Percentiles rank a stretch among this genome's conserved stretches.
Evolutionary conservation across 2,329 filamentous ascomycete genomes (phyloP).

Genomic region (Westerdykella sp.): DNA sequence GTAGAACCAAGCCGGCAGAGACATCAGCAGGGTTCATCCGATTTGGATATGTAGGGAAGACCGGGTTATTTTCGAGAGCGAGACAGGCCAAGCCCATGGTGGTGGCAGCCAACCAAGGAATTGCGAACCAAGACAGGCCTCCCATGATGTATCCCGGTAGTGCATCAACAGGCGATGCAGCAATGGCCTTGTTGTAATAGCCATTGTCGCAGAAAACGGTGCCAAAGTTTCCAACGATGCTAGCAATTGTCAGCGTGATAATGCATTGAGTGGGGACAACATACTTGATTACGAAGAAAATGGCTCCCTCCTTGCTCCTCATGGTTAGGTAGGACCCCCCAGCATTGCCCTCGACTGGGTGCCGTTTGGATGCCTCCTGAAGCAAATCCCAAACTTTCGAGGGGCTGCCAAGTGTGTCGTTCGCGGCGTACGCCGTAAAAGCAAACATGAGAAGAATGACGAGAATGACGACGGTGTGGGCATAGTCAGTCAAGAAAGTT

Average conservation of each 20-base stretch:
- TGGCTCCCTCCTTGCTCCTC: constrained; percentile 70
- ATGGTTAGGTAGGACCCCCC: constrained; percentile 83
- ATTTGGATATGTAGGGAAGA: constrained; percentile 65
- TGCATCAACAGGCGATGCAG: constrained; percentile 76
- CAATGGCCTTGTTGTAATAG: constrained; percentile 93
- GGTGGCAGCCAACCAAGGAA: constrained; percentile 82
- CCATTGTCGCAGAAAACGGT: constrained; percentile 80
- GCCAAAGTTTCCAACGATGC: constrained; percentile 71
- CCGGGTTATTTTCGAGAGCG: constrained; percentile 66
- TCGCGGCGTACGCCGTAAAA: constrained; percentile 73
- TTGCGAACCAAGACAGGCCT: constrained; percentile 84
- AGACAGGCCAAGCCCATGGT: constrained; percentile 81
- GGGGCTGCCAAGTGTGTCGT: constrained; percentile 66
- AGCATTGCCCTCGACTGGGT: constrained; percentile 74
- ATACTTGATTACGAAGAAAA: constrained; percentile 82
- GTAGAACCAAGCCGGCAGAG: constrained; percentile 74
- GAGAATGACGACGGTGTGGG: constrained; percentile 78
- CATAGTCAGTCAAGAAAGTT: constrained; percentile 68
- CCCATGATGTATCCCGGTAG: constrained; percentile 85
- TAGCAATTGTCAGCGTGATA: too few relatives aligned
- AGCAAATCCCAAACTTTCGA: constrained; percentile 72
- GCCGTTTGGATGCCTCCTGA: constrained; percentile 57
- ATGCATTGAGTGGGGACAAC: too few relatives aligned
- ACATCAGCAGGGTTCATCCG: constrained; percentile 70
- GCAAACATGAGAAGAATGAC: constrained; percentile 83